Evolutionary conservation across 2,329 filamentous ascomycete species (phyloP).

Genomic region (Didymella pinodella): DNA sequence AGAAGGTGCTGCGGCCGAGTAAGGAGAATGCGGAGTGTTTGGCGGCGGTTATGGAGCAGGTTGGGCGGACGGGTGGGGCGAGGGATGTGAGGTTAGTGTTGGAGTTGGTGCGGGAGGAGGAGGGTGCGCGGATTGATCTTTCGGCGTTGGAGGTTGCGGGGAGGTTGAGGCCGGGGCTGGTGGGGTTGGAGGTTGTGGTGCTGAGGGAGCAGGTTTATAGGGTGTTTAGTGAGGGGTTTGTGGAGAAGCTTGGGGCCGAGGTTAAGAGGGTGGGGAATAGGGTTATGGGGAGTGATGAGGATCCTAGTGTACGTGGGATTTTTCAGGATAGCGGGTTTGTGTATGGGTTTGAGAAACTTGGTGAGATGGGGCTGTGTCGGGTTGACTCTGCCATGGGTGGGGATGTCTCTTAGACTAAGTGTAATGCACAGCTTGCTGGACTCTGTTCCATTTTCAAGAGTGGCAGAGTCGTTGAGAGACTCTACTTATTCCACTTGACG

Average conservation of each 20-base stretch:
- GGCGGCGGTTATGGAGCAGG: neutral
- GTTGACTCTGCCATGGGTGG: constrained; percentile 10
- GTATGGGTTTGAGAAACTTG: constrained; percentile 7
- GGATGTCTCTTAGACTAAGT: too few relatives aligned
- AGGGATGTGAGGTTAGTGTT: constrained; percentile 10
- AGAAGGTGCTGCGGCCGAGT: constrained; percentile 4
- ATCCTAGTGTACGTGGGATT: constrained; percentile 4
- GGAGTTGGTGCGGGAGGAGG: constrained; percentile 15
- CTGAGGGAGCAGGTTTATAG: constrained; percentile 20
- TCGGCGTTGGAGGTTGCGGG: constrained; percentile 6
- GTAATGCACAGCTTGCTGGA: too few relatives aligned
- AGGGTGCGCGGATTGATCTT: constrained; percentile 7
- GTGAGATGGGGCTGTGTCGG: constrained; percentile 14
- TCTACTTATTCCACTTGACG: too few relatives aligned
- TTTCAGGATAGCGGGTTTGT: constrained; percentile 9
- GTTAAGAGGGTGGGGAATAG: constrained; percentile 12
- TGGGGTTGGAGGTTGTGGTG: constrained; percentile 16
- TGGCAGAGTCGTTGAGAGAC: too few relatives aligned
- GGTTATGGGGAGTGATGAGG: constrained; percentile 16
- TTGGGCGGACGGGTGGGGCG: neutral
- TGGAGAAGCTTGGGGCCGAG: constrained; percentile 10
- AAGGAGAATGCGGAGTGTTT: constrained; percentile 12
- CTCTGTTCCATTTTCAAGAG: too few relatives aligned
- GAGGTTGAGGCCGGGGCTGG: constrained; percentile 7
- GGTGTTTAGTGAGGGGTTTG: constrained; percentile 5